These are phyloP conservation scores for Emiliania huxleyi DNA, from an alignment of 78 protist genomes.

Conservation along the genomic window DNA sequence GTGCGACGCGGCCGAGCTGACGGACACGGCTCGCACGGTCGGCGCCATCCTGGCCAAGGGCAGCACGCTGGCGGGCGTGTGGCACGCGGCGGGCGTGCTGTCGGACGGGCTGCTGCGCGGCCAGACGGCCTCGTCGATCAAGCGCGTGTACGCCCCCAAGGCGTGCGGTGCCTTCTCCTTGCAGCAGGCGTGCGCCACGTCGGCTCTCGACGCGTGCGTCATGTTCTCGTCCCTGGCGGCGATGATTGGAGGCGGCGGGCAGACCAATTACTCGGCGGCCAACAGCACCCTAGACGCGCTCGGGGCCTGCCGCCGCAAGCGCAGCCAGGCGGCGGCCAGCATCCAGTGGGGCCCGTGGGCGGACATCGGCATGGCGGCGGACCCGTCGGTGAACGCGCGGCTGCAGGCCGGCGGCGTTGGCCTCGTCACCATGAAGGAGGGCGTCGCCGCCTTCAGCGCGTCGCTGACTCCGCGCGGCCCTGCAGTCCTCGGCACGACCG, in stretches of 20 bases:
- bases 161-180: not conserved
- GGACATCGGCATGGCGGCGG: constrained; percentile 5
- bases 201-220: not conserved
- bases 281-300: constrained; percentile 30
- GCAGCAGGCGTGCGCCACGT: not conserved
- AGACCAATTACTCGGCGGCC: constrained; percentile 26
- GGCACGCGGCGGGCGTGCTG: constrained; percentile 1
- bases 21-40: not conserved
- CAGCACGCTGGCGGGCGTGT: not conserved
- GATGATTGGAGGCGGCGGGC: constrained; percentile 32
- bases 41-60: not conserved
- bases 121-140: not conserved
- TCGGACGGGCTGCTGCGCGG: not conserved
- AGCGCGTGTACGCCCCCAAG: not conserved
- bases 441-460: not conserved
- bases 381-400: not conserved
- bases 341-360: constrained; percentile 21
- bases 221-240: constrained; percentile 43
- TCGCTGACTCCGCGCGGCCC: too few species aligned
- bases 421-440: not conserved
- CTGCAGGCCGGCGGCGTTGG: not conserved
- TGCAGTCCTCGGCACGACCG: not conserved
- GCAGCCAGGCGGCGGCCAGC: constrained; percentile 14
- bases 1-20: not conserved
- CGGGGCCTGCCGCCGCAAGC: not conserved